Percentiles rank a stretch among this genome's conserved stretches.
phyloP scores from a whole-genome alignment of 371 early-diverging fungal species.

The Mortierella sp. region DNA sequence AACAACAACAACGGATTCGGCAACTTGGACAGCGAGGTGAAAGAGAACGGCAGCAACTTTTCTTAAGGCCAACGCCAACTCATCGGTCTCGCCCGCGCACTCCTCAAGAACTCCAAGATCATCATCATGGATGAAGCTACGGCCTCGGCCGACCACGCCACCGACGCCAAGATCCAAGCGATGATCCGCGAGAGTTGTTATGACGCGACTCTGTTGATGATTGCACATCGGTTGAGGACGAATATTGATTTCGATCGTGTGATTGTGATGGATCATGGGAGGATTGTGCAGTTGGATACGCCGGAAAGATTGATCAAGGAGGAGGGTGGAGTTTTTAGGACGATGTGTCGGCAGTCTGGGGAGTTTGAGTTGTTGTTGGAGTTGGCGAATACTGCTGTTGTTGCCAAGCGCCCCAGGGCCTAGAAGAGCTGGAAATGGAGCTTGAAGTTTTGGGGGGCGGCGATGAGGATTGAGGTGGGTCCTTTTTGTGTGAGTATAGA shows the following conservation, averaged over 20 bases:
- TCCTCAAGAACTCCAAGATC: constrained; percentile 78
- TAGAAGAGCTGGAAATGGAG: constrained; percentile 11
- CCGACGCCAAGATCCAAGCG: constrained; percentile 78
- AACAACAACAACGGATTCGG: constrained; percentile 46
- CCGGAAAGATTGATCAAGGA: constrained; percentile 69
- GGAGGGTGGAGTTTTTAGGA: constrained; percentile 69
- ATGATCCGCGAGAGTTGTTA: constrained; percentile 82
- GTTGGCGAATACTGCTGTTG: constrained; percentile 35
- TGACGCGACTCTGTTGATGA: constrained; percentile 74
- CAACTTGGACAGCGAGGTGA: constrained; percentile 70
- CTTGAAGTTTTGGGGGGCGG: background rate
- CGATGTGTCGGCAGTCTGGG: constrained; percentile 79
- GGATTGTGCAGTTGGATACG: constrained; percentile 82
- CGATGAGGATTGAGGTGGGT: too few species aligned
- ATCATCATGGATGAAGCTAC: constrained; percentile 93
- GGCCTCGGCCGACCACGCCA: constrained; percentile 77
- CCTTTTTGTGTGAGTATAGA: too few species aligned
- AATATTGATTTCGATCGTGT: constrained; percentile 92
- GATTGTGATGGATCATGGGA: constrained; percentile 86
- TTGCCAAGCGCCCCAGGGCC: constrained; percentile 15
- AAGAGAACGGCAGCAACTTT: constrained; percentile 83
- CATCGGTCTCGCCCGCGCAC: constrained; percentile 89
- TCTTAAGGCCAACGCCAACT: constrained; percentile 92
- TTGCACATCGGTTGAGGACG: constrained; percentile 86
- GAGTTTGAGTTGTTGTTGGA: constrained; percentile 62